Conservation (phyloP, 2,329 filamentous ascomycete genomes). For the Ambrosiella beaveri region DNA sequence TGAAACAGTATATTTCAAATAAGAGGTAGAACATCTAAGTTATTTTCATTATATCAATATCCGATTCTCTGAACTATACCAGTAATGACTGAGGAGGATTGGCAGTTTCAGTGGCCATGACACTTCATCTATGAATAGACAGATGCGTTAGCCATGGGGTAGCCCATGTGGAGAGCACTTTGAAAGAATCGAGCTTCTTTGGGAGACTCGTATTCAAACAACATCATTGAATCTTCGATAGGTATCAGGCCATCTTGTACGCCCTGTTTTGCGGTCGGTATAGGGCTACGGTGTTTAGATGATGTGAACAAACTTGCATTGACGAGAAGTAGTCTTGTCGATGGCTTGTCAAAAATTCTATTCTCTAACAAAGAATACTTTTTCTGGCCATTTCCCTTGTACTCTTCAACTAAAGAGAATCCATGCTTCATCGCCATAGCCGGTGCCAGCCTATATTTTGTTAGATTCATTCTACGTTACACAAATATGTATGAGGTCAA, state of each 20-base stretch:
- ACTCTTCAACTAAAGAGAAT: slow-evolving; percentile 37
- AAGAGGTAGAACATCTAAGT: too few relatives aligned
- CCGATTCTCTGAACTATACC: neutral
- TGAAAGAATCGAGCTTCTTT: slow-evolving; percentile 48
- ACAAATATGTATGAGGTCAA: slow-evolving; percentile 6
- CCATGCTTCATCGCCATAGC: slow-evolving; percentile 46
- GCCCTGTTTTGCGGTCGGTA: slow-evolving; percentile 25
- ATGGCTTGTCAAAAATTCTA: slow-evolving; percentile 37
- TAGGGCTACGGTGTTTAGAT: neutral
- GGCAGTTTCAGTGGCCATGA: slow-evolving; percentile 23
- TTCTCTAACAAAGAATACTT: slow-evolving; percentile 46
- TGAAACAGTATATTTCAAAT: neutral
- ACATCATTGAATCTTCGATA: slow-evolving; percentile 47
- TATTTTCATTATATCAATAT: neutral
- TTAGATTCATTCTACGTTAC: slow-evolving; percentile 5
- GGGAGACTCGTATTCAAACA: slow-evolving; percentile 45
- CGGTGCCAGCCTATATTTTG: slow-evolving; percentile 27
- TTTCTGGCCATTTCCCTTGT: slow-evolving; percentile 35
- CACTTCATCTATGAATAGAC: slow-evolving; percentile 45
- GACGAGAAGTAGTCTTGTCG: slow-evolving; percentile 40
- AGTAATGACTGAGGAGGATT: neutral
- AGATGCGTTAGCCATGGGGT: slow-evolving; percentile 38
- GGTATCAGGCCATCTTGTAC: slow-evolving; percentile 48
- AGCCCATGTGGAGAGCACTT: slow-evolving; percentile 48
- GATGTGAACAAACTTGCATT: slow-evolving; percentile 29